Evolutionary conservation across 140 eudicot species (phyloP).

Genomic region (Ambrosia hybrid): DNA sequence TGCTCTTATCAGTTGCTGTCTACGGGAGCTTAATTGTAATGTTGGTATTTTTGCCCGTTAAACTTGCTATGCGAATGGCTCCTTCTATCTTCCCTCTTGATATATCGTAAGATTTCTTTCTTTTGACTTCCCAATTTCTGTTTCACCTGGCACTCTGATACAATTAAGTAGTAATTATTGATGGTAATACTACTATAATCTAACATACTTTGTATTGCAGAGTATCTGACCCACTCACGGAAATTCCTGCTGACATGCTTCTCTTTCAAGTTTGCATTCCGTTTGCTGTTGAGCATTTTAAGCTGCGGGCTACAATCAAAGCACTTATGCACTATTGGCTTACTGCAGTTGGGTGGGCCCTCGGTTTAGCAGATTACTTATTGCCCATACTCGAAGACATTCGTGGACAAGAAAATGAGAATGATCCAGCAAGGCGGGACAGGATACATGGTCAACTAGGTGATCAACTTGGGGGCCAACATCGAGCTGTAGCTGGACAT

Average conservation of each 20-base stretch:
- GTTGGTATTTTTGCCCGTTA: conserved; percentile 69
- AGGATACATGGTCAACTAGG: conserved; percentile 46
- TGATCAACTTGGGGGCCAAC: conserved; percentile 45
- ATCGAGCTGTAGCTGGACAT: conserved; percentile 28
- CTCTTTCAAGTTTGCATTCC: conserved; percentile 82
- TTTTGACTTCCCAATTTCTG: conserved; percentile 7
- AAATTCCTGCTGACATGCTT: conserved; percentile 78
- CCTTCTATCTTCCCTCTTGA: conserved; percentile 73
- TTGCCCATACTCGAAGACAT: conserved; percentile 63
- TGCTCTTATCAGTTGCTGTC: conserved; percentile 65
- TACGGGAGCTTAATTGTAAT: conserved; percentile 77
- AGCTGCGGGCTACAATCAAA: conserved; percentile 61
- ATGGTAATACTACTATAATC: neutral
- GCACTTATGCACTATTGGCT: conserved; percentile 69
- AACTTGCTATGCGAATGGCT: conserved; percentile 74
- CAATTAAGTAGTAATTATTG: neutral
- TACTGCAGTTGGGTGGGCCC: conserved; percentile 70
- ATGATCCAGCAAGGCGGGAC: conserved; percentile 49
- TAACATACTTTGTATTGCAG: conserved; percentile 34
- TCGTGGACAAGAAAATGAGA: conserved; percentile 50
- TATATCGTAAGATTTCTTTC: conserved; percentile 50
- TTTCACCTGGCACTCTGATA: conserved; percentile 12
- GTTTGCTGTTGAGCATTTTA: conserved; percentile 75
- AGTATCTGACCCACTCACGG: conserved; percentile 76
- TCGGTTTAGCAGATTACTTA: conserved; percentile 62